These are phyloP conservation scores for Thamnidium elegans DNA, from an alignment of 192 early-diverging fungal genomes.

Conservation along the genomic window DNA sequence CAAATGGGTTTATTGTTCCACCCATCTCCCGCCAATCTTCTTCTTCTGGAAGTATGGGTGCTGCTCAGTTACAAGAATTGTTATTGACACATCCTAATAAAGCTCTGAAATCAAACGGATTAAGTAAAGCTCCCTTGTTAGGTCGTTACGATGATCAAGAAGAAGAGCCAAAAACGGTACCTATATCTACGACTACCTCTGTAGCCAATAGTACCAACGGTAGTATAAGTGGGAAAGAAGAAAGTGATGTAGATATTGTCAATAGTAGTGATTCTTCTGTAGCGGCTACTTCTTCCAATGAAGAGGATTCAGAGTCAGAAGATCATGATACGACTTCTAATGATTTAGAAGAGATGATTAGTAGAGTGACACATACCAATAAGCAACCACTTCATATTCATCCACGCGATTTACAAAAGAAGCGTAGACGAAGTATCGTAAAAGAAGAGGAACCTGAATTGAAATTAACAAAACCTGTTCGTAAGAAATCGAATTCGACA, in stretches of 20 bases:
- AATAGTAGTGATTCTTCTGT: neutral
- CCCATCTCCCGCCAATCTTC: conserved; percentile 3
- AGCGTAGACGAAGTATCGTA: neutral
- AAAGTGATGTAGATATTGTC: neutral
- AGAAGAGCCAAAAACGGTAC: too few relatives aligned
- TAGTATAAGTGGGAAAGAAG: neutral
- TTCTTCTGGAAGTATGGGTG: conserved; percentile 12
- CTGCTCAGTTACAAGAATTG: conserved; percentile 30
- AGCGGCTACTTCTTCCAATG: neutral
- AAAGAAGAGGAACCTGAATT: neutral
- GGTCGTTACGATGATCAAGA: conserved; percentile 18
- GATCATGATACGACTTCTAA: neutral
- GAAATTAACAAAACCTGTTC: neutral
- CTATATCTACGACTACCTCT: too few relatives aligned
- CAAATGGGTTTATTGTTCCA: conserved; percentile 5
- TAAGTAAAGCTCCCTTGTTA: conserved; percentile 24
- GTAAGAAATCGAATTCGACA: neutral
- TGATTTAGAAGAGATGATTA: neutral
- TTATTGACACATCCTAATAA: conserved; percentile 21
- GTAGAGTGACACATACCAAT: neutral
- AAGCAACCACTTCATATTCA: neutral
- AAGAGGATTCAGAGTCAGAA: neutral
- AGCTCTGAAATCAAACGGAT: conserved; percentile 12
- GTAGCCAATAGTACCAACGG: too few relatives aligned
- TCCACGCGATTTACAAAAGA: neutral